Evolutionary conservation across 352 stramenopile genomes (phyloP), one percentile per base, ranked within the genome.

Genomic region (Globisporangium heterothallicum): DNA sequence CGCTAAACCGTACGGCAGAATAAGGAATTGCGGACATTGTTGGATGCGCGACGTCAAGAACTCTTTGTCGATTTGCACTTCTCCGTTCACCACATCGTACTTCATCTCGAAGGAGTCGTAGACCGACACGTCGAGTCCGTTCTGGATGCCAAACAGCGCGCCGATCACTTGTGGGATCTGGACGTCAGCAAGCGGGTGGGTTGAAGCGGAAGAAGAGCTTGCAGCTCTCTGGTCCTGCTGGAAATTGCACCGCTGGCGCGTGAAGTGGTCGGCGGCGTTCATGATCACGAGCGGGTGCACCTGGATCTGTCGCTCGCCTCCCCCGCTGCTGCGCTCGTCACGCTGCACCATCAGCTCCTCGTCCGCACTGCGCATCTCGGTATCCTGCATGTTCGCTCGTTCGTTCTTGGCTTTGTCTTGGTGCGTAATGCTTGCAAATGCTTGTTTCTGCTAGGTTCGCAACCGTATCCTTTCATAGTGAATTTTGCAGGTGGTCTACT

Each of bases 181-280:
- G 52, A 78, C 63, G 64, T 72, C 40, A 64, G 59, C 60, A 18
- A 45, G 18, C n/a, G 48, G 26, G 29, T 52, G 40, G 29, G 29
- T 34, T n/a, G 36, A 26, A 41, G 48, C 18, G 18, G 32, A 14
- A 22, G 44, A 7, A 10, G 44, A 29, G 14, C 14, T 18, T 40
- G 43, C 14, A 25, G 21, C 32, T 22, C 43, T 18, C 32, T 61
- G 52, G 19, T 48, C 45, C 43, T 73, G 55, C 57, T 77, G 69
- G 57, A 71, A 75, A 49, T 77, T 74, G 59, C 72, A 74, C 52
- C 83, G 76, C 63, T 84, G 72, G 26, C 93, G 88, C 47, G 94
- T 98, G 62, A 94, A 96, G 68, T 98, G 94, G 68, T 98, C 94
- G 0, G 88, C 87, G 53, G 98, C 87, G 66, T 96, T 95, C 53